These are phyloP conservation scores for Daldinia decipiens DNA, from an alignment of 495 filamentous ascomycete species.

Conservation along the genomic window DNA sequence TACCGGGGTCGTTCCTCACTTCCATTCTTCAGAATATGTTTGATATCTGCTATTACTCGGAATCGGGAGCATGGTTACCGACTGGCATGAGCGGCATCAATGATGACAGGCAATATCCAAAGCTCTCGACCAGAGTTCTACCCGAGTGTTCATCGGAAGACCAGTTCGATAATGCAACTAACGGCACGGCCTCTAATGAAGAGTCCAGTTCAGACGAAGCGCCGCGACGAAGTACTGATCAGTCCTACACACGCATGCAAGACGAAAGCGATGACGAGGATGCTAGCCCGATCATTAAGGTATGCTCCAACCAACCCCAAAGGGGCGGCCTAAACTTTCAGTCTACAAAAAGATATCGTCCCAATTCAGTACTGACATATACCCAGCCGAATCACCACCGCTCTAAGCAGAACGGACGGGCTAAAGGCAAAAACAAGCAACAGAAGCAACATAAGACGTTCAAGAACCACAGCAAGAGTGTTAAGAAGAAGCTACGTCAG, in stretches of 20 bases:
- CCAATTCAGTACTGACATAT: constrained; percentile 21
- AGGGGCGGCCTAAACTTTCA: neutral
- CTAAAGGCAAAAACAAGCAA: constrained; percentile 42
- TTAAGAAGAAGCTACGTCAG: constrained; percentile 42
- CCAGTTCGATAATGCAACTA: constrained; percentile 40
- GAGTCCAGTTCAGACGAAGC: constrained; percentile 54
- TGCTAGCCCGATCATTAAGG: constrained; percentile 47
- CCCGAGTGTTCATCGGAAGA: constrained; percentile 46
- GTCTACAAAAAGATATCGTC: neutral
- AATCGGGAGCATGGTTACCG: constrained; percentile 64
- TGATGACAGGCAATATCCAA: constrained; percentile 65
- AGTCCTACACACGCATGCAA: constrained; percentile 55
- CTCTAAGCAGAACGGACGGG: constrained; percentile 38
- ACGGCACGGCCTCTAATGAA: constrained; percentile 50
- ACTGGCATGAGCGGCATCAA: constrained; percentile 70
- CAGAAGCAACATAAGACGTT: constrained; percentile 47
- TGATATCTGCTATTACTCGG: constrained; percentile 68
- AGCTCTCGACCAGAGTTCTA: constrained; percentile 63
- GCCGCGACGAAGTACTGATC: constrained; percentile 42
- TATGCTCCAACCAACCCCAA: constrained; percentile 36
- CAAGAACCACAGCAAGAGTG: constrained; percentile 19
- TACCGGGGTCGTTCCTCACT: constrained; percentile 59
- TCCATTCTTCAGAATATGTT: constrained; percentile 74
- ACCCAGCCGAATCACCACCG: constrained; percentile 26
- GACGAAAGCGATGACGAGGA: constrained; percentile 65